These are phyloP conservation scores for Ophiostoma pallidulum DNA, from an alignment of 2,329 filamentous ascomycete genomes.

Conservation along the genomic window DNA sequence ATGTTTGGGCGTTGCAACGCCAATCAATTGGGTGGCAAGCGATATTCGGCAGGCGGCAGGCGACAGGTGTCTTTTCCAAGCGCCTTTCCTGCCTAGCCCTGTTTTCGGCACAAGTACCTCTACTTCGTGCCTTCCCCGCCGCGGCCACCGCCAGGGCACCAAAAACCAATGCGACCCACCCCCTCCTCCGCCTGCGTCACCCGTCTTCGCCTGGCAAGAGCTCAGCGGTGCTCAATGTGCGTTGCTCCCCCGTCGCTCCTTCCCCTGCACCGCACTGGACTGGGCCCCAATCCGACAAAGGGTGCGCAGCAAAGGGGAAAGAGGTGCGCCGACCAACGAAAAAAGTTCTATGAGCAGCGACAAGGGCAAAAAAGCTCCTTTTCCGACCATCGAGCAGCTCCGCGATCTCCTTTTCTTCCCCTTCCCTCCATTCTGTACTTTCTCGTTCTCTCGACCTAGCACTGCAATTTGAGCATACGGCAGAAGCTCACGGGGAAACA, in stretches of 20 bases:
- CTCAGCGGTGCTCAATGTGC: neutral
- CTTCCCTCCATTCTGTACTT: slow-evolving; percentile 9
- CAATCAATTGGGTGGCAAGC: too few relatives aligned
- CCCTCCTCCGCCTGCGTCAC: slow-evolving; percentile 5
- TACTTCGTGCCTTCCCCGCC: slow-evolving; percentile 7
- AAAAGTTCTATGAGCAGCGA: slow-evolving; percentile 3
- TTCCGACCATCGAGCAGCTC: slow-evolving; percentile 9
- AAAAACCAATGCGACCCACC: neutral
- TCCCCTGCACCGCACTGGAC: slow-evolving; percentile 2
- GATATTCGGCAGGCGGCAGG: neutral
- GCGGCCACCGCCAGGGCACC: too few relatives aligned
- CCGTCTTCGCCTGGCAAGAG: neutral
- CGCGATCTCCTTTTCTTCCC: slow-evolving; percentile 6
- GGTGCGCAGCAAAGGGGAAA: slow-evolving; percentile 5
- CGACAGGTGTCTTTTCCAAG: neutral
- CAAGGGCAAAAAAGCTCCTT: slow-evolving; percentile 8
- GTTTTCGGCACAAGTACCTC: too few relatives aligned
- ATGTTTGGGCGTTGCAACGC: too few relatives aligned
- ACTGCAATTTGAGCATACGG: neutral
- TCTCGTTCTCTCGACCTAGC: neutral
- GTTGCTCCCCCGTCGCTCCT: slow-evolving; percentile 13
- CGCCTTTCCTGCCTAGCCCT: neutral
- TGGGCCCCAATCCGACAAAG: slow-evolving; percentile 8
- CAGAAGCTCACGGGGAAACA: neutral
- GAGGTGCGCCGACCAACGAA: neutral